phyloP scores from a whole-genome alignment of 768 basidiomycete genomes.

The Thelephora aurantiotincta region DNA sequence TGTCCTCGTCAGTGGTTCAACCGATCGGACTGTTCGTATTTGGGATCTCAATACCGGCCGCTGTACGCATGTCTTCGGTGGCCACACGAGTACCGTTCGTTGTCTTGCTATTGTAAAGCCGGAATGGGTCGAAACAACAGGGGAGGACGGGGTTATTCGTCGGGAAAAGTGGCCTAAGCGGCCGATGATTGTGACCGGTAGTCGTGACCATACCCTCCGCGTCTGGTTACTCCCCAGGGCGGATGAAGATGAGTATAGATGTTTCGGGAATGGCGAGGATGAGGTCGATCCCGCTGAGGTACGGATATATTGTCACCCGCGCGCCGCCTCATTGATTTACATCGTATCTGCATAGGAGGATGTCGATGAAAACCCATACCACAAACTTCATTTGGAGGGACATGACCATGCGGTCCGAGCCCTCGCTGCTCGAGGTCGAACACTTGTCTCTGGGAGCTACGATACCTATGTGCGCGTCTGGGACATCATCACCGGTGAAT shows the following conservation, averaged over 20 bases:
- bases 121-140: constrained; percentile 65
- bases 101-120: constrained; percentile 95
- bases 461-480: constrained; percentile 92
- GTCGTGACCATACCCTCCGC: constrained; percentile 49
- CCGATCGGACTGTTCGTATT: constrained; percentile 85
- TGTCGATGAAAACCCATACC: constrained; percentile 74
- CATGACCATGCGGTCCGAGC: constrained; percentile 89
- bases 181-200: constrained; percentile 61
- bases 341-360: constrained; percentile 36
- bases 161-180: constrained; percentile 66
- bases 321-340: neutral
- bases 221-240: constrained; percentile 58
- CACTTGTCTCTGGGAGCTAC: constrained; percentile 90
- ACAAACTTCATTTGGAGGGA: constrained; percentile 70
- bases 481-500: constrained; percentile 78
- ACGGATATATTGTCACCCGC: constrained; percentile 5
- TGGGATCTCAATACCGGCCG: constrained; percentile 74
- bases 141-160: constrained; percentile 43
- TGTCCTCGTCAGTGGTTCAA: constrained; percentile 81
- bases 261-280: constrained; percentile 44
- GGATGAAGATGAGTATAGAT: constrained; percentile 63
- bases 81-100: constrained; percentile 92
- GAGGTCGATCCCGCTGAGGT: constrained; percentile 46
- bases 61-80: constrained; percentile 89
- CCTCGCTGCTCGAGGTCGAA: constrained; percentile 80